A percentile compares a stretch with the other conserved stretches of the same genome.
Evolutionary conservation across 2,329 filamentous ascomycete species (phyloP).

Genomic region (Hymenoscyphus linearis): DNA sequence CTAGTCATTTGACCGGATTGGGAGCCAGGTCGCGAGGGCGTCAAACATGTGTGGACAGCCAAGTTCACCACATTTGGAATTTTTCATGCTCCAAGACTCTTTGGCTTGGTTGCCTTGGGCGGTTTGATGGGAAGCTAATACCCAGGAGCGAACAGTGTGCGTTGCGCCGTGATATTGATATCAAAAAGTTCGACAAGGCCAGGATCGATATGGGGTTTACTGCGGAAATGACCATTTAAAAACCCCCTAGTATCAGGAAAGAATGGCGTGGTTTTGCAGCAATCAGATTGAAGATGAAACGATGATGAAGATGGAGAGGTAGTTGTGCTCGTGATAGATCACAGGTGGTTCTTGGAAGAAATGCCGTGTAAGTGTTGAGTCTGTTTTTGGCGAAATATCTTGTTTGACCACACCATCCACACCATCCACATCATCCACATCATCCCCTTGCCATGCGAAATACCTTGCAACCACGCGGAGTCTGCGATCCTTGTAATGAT

Average conservation of each 20-base stretch:
- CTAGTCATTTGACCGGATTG: not conserved
- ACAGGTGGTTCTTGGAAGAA: not conserved
- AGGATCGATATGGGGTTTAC: not conserved
- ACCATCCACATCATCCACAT: too few species aligned
- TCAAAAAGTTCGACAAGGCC: not conserved
- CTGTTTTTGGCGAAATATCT: not conserved
- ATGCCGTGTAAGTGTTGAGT: not conserved
- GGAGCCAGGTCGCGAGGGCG: not conserved
- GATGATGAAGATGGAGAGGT: not conserved
- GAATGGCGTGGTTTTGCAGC: not conserved
- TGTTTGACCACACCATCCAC: not conserved
- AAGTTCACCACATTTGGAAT: not conserved
- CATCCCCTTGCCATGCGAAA: not conserved
- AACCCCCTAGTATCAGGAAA: not conserved
- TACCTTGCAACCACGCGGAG: not conserved
- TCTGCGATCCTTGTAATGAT: not conserved
- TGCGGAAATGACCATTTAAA: not conserved
- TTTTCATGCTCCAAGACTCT: not conserved
- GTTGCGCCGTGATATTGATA: not conserved
- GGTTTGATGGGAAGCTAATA: not conserved
- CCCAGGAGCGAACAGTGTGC: not conserved
- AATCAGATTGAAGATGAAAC: not conserved
- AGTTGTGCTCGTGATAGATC: not conserved
- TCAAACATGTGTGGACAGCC: not conserved
- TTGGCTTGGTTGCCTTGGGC: not conserved